Conservation (phyloP, 768 basidiomycete species). For the Boletus bicolor region DNA sequence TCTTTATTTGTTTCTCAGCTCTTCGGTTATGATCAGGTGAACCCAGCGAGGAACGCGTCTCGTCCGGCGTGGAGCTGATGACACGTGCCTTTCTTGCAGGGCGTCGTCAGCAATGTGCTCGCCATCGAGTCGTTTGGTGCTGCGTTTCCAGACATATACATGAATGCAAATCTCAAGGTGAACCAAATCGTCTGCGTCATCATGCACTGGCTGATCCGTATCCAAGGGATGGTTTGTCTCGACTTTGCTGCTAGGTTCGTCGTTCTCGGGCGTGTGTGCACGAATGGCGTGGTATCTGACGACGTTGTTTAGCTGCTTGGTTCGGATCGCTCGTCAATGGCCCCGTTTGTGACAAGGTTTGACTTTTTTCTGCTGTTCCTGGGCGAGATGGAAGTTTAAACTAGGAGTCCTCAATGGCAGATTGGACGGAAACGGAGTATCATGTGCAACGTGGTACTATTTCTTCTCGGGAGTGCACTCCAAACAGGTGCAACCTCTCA, state of each 20-base stretch:
- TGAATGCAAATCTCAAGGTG: constrained; percentile 27
- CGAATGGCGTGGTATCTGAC: constrained; percentile 6
- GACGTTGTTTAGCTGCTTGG: constrained; percentile 27
- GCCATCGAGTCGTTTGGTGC: constrained; percentile 35
- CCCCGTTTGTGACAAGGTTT: constrained; percentile 31
- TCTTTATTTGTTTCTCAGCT: constrained; percentile 14
- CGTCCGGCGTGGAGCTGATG: neutral
- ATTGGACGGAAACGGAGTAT: constrained; percentile 28
- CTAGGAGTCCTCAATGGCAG: constrained; percentile 2
- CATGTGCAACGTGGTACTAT: constrained; percentile 28
- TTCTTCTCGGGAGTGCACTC: constrained; percentile 30
- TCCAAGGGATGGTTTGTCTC: constrained; percentile 33
- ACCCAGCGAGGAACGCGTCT: neutral
- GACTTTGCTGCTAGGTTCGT: constrained; percentile 27
- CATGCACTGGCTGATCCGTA: neutral
- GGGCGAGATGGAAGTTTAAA: neutral
- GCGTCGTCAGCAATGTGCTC: constrained; percentile 33
- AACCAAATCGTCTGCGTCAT: neutral
- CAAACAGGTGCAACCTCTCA: constrained; percentile 30
- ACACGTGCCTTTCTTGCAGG: constrained; percentile 11
- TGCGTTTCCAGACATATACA: constrained; percentile 31
- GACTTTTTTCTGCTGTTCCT: neutral
- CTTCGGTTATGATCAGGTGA: constrained; percentile 33
- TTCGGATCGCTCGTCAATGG: constrained; percentile 30
- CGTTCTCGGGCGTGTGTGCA: neutral